These are phyloP conservation scores for Pleurotus citrinopileatus DNA, from an alignment of 768 basidiomycete genomes.

Conservation along the genomic window DNA sequence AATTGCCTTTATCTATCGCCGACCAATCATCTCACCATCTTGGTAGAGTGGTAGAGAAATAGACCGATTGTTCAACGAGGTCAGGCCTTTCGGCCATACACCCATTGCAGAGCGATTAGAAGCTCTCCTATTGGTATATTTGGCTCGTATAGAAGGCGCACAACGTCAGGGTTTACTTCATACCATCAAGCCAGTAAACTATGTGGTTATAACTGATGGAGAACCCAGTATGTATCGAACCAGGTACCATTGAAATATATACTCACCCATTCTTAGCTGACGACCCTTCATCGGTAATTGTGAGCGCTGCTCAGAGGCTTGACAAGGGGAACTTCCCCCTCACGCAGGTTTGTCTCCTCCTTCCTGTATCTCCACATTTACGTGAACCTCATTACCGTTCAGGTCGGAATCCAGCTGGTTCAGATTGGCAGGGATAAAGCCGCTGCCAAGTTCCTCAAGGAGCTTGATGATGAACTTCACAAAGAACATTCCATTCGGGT, in stretches of 20 bases:
- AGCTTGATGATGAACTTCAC: slow-evolving; percentile 58
- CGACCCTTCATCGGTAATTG: slow-evolving; percentile 47
- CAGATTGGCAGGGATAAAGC: slow-evolving; percentile 55
- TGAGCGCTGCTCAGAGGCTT: slow-evolving; percentile 43
- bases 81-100: slow-evolving; percentile 43
- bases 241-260: not conserved
- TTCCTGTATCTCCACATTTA: not conserved
- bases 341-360: slow-evolving; percentile 38
- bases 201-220: slow-evolving; percentile 63
- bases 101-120: slow-evolving; percentile 38
- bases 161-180: slow-evolving; percentile 19
- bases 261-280: slow-evolving; percentile 35
- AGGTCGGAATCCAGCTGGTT: slow-evolving; percentile 71
- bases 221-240: slow-evolving; percentile 41
- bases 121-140: slow-evolving; percentile 25
- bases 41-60: slow-evolving; percentile 35
- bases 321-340: slow-evolving; percentile 50
- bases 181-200: slow-evolving; percentile 53
- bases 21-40: not conserved
- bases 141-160: slow-evolving; percentile 26
- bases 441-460: slow-evolving; percentile 41
- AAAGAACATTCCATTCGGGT: slow-evolving; percentile 43
- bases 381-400: not conserved
- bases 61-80: slow-evolving; percentile 37
- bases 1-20: not conserved